phyloP scores from a whole-genome alignment of 192 early-diverging fungal genomes.

The Backusella luteola region DNA sequence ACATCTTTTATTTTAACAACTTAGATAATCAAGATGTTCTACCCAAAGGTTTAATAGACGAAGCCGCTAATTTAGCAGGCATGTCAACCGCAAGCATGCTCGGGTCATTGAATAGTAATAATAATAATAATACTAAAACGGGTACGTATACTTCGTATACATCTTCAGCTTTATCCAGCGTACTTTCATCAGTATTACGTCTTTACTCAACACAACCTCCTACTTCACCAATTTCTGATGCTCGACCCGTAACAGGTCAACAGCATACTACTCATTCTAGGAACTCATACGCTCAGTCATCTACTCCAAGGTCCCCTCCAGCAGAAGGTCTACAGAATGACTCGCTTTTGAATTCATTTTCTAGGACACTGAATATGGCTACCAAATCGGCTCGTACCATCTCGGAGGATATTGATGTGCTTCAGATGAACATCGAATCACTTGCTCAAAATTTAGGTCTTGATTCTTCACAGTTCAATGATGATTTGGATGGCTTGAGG shows the following conservation, averaged over 20 bases:
- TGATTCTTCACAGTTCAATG: conserved; percentile 12
- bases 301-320: not conserved
- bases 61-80: conserved; percentile 11
- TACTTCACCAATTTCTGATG: not conserved
- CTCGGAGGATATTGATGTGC: conserved; percentile 23
- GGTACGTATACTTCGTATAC: conserved; percentile 1
- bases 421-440: conserved; percentile 22
- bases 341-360: conserved; percentile 4
- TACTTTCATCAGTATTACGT: conserved; percentile 7
- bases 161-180: conserved; percentile 2
- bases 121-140: not conserved
- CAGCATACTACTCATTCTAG: not conserved
- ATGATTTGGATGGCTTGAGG: conserved; percentile 14
- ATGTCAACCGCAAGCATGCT: not conserved
- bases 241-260: not conserved
- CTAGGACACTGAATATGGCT: conserved; percentile 18
- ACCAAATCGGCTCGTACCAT: conserved; percentile 28
- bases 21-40: conserved; percentile 3
- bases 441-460: conserved; percentile 24
- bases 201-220: conserved; percentile 12
- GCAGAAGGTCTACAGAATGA: not conserved
- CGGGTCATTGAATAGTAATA: not conserved
- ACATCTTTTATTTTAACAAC: not conserved
- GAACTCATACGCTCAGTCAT: not conserved
- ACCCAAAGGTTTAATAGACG: conserved; percentile 9